Conservation (phyloP, 2,329 filamentous ascomycete genomes). For the Arthrobotrys sphaeroides region DNA sequence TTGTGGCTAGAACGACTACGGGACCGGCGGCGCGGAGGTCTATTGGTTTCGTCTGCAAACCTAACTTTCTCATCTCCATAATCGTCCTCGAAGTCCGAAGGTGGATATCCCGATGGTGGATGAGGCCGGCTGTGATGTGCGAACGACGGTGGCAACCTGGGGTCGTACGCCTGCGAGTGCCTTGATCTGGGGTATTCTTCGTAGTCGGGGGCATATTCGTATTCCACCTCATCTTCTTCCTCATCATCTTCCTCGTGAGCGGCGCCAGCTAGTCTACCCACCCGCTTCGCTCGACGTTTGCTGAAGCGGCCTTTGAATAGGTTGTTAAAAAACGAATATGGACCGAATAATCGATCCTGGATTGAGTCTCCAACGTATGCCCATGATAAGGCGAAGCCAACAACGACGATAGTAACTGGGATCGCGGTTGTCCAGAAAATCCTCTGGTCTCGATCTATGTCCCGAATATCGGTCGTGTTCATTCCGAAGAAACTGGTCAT, state of each 20-base stretch:
- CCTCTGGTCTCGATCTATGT: slow-evolving; percentile 66
- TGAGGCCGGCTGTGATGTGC: too few species aligned
- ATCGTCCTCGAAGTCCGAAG: background rate
- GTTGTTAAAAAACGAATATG: background rate
- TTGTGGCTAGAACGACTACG: background rate
- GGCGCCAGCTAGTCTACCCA: background rate
- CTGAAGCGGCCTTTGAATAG: background rate
- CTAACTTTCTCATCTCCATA: background rate
- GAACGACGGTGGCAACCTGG: background rate
- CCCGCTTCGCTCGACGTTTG: background rate
- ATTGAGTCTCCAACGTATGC: slow-evolving; percentile 51
- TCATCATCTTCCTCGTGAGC: background rate
- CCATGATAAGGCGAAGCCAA: slow-evolving; percentile 57
- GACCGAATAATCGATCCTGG: slow-evolving; percentile 19
- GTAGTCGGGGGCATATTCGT: background rate
- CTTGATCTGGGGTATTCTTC: background rate
- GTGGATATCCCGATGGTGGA: too few species aligned
- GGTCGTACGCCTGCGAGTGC: background rate
- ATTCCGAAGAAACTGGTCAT: slow-evolving; percentile 67
- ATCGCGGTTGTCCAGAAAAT: slow-evolving; percentile 66
- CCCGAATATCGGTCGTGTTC: slow-evolving; percentile 66
- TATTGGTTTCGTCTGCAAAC: too few species aligned
- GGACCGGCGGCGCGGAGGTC: too few species aligned
- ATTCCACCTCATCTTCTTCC: background rate
- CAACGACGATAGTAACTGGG: slow-evolving; percentile 63